Evolutionary conservation across 306 rosid species (phyloP), one percentile per base, ranked within the genome.

Genomic region (Cicer bijugum): DNA sequence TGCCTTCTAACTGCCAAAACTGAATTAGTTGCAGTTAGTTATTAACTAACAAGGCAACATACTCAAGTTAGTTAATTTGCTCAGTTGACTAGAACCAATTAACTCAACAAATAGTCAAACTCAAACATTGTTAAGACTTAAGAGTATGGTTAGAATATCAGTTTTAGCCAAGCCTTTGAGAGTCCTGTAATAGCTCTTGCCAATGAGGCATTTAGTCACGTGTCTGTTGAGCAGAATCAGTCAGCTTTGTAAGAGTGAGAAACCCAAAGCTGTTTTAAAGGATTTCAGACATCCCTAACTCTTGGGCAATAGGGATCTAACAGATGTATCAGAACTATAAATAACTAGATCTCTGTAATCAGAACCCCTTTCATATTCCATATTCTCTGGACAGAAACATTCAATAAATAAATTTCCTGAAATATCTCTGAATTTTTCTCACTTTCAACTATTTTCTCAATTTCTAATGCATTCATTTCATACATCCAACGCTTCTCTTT

Each of bases 121-220:
- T 28, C 23, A n/a, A 56, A 72, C 46, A 52, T 12, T 65, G 40
- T 6, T 19, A 65, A 12, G 69, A 64, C 39, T 6, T 19, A 65
- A 12, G 69, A 64, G 69, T 43, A 42, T 42, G 70, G 52, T 17
- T 52, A 43, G 53, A 65, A 65, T 43, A 65, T 43, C 23, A 17
- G 38, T 17, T 7, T 42, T 42, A 64, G 71, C 71, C 39, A 43
- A 66, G 66, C 44, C 19, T 6, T 37, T 2, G 0, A 60, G 44
- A 42, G 51, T 60, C 38, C 15, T 42, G 11, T 42, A 42, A 64
- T 64, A 64, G 35, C 69, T 64, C 51, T 12, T 40, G 69, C 10
- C 48, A 42, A 33, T 14, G 20, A 16, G 69, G 28, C 46, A 63
- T 9, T 63, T 39, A 63, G 35, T 63, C 69, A 63, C 8, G 9